Conservation (phyloP, 2,329 filamentous ascomycete genomes). For the Penicillium decumbens region DNA sequence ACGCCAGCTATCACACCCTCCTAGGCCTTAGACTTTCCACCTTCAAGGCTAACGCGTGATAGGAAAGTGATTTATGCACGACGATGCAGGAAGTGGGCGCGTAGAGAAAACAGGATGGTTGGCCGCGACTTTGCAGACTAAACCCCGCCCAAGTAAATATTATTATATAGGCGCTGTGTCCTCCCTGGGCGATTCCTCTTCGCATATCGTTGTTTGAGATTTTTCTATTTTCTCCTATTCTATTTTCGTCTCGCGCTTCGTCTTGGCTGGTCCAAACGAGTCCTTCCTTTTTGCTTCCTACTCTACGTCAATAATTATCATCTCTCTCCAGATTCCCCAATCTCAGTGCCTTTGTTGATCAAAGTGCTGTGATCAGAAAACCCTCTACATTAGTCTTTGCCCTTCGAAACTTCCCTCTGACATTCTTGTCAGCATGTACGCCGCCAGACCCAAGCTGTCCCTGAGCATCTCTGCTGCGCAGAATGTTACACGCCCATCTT, state of each 20-base stretch:
- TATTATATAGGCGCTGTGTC: constrained; percentile 36
- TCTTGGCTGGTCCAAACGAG: constrained; percentile 45
- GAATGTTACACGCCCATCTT: constrained; percentile 32
- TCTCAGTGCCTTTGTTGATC: constrained; percentile 33
- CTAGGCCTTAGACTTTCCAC: constrained; percentile 1
- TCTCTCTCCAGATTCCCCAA: constrained; percentile 8
- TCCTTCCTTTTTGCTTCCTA: constrained; percentile 17
- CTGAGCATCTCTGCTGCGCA: constrained; percentile 42
- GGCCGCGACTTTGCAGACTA: no score
- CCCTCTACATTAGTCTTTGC: constrained; percentile 9
- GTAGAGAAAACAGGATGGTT: constrained; percentile 12
- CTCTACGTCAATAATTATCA: constrained; percentile 26
- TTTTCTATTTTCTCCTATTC: constrained; percentile 29
- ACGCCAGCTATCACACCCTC: constrained; percentile 7
- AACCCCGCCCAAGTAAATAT: background rate
- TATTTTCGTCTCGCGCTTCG: constrained; percentile 34
- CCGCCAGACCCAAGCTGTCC: constrained; percentile 45
- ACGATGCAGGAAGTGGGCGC: constrained; percentile 21
- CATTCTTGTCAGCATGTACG: constrained; percentile 35
- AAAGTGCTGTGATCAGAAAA: constrained; percentile 20
- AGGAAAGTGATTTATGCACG: constrained; percentile 17
- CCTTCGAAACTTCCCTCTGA: constrained; percentile 4
- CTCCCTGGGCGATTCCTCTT: constrained; percentile 8
- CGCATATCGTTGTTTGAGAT: constrained; percentile 33
- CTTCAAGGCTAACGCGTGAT: constrained; percentile 21